phyloP scores from a whole-genome alignment of 345 rosid genomes.

The Zanthoxylum bungeanum region DNA sequence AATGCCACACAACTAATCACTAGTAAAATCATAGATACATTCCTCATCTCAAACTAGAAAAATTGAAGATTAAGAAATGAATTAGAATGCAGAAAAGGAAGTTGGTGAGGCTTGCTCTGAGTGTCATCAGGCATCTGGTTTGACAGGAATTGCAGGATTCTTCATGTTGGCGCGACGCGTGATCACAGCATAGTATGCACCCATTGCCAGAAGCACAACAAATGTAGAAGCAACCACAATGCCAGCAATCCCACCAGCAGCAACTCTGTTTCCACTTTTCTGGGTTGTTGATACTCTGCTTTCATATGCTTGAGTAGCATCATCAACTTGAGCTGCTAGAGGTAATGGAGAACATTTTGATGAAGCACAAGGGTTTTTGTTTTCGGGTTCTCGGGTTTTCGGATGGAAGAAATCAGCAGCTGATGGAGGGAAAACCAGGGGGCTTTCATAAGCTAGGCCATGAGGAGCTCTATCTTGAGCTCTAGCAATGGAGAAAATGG shows the following conservation, averaged over 20 bases:
- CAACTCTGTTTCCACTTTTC: slow-evolving; percentile 13
- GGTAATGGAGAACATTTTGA: slow-evolving; percentile 45
- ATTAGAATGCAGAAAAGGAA: neutral
- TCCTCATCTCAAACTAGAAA: slow-evolving; percentile 7
- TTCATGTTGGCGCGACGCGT: slow-evolving; percentile 34
- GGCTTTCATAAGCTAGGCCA: slow-evolving; percentile 64
- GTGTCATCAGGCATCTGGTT: slow-evolving; percentile 26
- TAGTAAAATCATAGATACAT: slow-evolving; percentile 10
- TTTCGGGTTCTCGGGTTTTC: slow-evolving; percentile 29
- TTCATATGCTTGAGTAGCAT: slow-evolving; percentile 20
- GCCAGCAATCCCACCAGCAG: slow-evolving; percentile 35
- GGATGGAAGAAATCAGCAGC: slow-evolving; percentile 86
- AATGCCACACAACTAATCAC: slow-evolving; percentile 7
- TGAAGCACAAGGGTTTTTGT: slow-evolving; percentile 25
- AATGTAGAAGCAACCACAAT: slow-evolving; percentile 37
- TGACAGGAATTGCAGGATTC: slow-evolving; percentile 36
- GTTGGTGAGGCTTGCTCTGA: neutral
- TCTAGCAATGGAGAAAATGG: slow-evolving; percentile 31
- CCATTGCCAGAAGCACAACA: slow-evolving; percentile 30
- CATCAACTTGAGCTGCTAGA: slow-evolving; percentile 45
- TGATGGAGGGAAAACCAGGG: slow-evolving; percentile 73
- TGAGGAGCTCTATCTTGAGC: slow-evolving; percentile 91
- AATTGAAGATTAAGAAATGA: neutral
- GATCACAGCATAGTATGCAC: slow-evolving; percentile 25
- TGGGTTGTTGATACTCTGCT: slow-evolving; percentile 20